phyloP scores from a whole-genome alignment of 441 rosid genomes.

The Manihot esculenta region DNA sequence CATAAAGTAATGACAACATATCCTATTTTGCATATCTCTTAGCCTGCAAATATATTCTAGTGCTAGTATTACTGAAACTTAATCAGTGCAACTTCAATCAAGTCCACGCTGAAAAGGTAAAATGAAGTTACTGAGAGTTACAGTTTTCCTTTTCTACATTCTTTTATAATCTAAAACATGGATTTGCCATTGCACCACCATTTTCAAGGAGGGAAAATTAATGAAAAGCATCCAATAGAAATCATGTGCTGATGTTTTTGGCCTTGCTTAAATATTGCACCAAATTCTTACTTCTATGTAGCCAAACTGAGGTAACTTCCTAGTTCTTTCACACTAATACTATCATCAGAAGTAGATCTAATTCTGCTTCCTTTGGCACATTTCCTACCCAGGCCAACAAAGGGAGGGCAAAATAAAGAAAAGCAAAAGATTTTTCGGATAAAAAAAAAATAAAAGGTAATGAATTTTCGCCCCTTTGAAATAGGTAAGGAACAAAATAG shows the following conservation, averaged over 20 bases:
- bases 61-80: neutral
- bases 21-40: neutral
- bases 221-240: neutral
- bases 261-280: neutral
- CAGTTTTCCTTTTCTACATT: neutral
- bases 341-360: neutral
- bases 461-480: neutral
- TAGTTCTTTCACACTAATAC: neutral
- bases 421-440: neutral
- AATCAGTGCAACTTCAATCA: neutral
- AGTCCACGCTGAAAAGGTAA: neutral
- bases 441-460: no score
- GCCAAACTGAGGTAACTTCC: neutral
- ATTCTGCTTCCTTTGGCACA: neutral
- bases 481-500: slow-evolving; percentile 10
- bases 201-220: neutral
- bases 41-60: neutral
- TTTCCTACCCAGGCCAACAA: neutral
- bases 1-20: neutral
- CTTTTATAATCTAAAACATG: neutral
- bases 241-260: neutral
- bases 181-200: neutral
- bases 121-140: neutral
- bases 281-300: neutral
- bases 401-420: neutral